These are phyloP conservation scores for Candida lessepsii DNA, from an alignment of 805 yeast species.

Conservation along the genomic window DNA sequence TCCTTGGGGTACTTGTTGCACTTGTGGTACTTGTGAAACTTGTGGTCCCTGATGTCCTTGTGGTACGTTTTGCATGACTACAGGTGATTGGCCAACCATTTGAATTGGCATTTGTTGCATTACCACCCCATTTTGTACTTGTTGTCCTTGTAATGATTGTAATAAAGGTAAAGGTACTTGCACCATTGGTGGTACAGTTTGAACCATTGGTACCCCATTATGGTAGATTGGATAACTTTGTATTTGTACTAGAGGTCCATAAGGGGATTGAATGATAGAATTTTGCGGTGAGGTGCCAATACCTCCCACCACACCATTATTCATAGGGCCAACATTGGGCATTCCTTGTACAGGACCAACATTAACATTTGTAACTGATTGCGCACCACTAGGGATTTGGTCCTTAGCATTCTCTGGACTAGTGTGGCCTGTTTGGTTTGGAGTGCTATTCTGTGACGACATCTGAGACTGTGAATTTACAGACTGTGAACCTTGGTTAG, in stretches of 20 bases:
- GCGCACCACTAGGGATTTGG: not conserved
- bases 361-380: not conserved
- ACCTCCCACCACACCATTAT: conserved; percentile 2
- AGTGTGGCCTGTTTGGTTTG: conserved; percentile 1
- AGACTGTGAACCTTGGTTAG: too few species aligned
- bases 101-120: conserved; percentile 8
- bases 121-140: conserved; percentile 3
- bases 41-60: too few species aligned
- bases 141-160: conserved; percentile 8
- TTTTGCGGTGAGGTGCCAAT: not conserved
- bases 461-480: too few species aligned
- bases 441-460: not conserved
- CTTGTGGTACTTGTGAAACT: conserved; percentile 3
- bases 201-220: conserved; percentile 17
- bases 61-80: not conserved
- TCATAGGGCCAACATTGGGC: not conserved
- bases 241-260: conserved; percentile 26
- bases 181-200: conserved; percentile 15
- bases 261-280: conserved; percentile 24
- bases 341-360: conserved; percentile 3
- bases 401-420: conserved; percentile 2
- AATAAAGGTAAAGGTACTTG: conserved; percentile 16
- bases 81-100: conserved; percentile 9
- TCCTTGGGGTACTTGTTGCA: conserved; percentile 7
- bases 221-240: conserved; percentile 20